Percentiles rank a stretch among this genome's conserved stretches.
phyloP scores from a whole-genome alignment of 106 monocot species.

The Narthecium ossifragum region DNA sequence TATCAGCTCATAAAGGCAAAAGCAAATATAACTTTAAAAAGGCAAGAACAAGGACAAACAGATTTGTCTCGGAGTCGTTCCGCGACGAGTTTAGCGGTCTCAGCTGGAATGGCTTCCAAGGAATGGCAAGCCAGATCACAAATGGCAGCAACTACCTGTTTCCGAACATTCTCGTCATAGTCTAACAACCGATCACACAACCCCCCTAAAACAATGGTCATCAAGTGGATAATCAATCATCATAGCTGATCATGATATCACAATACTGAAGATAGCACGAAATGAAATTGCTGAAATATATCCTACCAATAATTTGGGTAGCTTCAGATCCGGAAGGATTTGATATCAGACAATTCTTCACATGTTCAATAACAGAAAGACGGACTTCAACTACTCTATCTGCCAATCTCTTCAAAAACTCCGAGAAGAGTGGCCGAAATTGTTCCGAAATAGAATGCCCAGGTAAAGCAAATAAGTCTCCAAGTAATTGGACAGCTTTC shows the following conservation, averaged over 20 bases:
- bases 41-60: slow-evolving; percentile 35
- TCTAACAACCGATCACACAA: slow-evolving; percentile 78
- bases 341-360: slow-evolving; percentile 77
- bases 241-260: too few species aligned
- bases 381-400: slow-evolving; percentile 85
- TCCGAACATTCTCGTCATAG: slow-evolving; percentile 93
- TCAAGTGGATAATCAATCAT: too few species aligned
- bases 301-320: slow-evolving; percentile 82
- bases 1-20: neutral
- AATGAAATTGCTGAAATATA: too few species aligned
- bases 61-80: slow-evolving; percentile 98
- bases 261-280: too few species aligned
- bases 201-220: slow-evolving; percentile 45
- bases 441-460: slow-evolving; percentile 58
- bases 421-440: slow-evolving; percentile 78
- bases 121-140: slow-evolving; percentile 67
- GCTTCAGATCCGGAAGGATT: slow-evolving; percentile 73
- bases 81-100: slow-evolving; percentile 53
- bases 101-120: slow-evolving; percentile 44
- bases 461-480: slow-evolving; percentile 72
- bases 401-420: slow-evolving; percentile 87
- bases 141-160: slow-evolving; percentile 79
- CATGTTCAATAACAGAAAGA: slow-evolving; percentile 67
- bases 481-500: slow-evolving; percentile 82
- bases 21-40: neutral